Evolutionary conservation across 768 basidiomycete species (phyloP), one percentile per base, ranked within the genome.

Genomic region (Hygrophorus russula): DNA sequence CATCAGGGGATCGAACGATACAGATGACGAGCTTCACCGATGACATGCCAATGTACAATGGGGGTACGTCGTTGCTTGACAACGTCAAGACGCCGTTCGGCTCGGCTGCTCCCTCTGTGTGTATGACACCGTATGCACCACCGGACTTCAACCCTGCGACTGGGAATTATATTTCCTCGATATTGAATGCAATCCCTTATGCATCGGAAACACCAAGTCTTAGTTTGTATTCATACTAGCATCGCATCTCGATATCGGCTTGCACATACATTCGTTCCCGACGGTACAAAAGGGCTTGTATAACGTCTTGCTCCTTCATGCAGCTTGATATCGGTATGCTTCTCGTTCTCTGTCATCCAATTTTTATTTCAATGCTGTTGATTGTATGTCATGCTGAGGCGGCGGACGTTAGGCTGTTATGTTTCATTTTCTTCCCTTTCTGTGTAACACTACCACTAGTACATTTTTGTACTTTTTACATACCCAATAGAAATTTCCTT

Each of bases 21-120:
- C 77, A 78, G 50, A 72, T 77, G 70, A 58, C 67, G 12, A 65
- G 59, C 0, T 76, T 76, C 45, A 58, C 68, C 52, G 76, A 79
- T 47, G 67, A 68, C 30, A 58, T 60, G 53, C 52, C 50, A 11
- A 36, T 52, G 28, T 41, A 48, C 19, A 38, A 42, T 34, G 6
- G 50, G 38, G 31, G 18, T 11, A 28, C 24, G 13, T 28, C 30
- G 11, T 12, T 15, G 5, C n/a, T 12, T 6, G 12, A 45, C 13
- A 17, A 39, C 4, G 13, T 7, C 20, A 15, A 42, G 31, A 17
- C 12, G 32, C 15, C 24, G n/a, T 18, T 28, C 10, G 15, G 31
- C 5, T 9, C 28, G 30, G 11, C 14, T 31, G 41, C 19, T 17
- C 6, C 31, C 13, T 24, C 24, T 7, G 4, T 24, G 24, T 24